These are phyloP conservation scores for Aspergillus heteromorphus DNA, from an alignment of 495 filamentous ascomycete genomes.

Conservation along the genomic window DNA sequence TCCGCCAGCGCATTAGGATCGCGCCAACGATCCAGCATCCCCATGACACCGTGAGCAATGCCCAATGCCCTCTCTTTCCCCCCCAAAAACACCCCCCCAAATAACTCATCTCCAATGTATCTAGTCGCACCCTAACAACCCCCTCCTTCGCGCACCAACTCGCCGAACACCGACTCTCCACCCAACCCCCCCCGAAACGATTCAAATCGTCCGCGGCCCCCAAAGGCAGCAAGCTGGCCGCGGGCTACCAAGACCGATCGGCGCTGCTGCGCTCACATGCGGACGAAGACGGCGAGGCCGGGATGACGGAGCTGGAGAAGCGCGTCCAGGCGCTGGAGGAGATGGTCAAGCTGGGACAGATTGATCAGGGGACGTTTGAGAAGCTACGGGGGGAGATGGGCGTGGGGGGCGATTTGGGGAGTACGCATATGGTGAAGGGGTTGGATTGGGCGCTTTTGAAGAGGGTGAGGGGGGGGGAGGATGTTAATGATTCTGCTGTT, in stretches of 20 bases:
- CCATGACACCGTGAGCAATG: slow-evolving; percentile 72
- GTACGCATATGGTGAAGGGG: slow-evolving; percentile 86
- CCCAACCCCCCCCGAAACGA: slow-evolving; percentile 52
- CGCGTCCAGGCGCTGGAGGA: slow-evolving; percentile 77
- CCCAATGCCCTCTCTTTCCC: not conserved
- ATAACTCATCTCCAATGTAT: slow-evolving; percentile 11
- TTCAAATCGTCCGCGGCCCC: slow-evolving; percentile 76
- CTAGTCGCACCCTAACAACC: slow-evolving; percentile 62
- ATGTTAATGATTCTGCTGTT: slow-evolving; percentile 41
- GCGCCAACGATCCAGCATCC: slow-evolving; percentile 67
- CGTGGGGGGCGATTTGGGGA: slow-evolving; percentile 71
- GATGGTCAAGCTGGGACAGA: slow-evolving; percentile 73
- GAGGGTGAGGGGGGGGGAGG: slow-evolving; percentile 66
- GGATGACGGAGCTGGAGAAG: slow-evolving; percentile 50
- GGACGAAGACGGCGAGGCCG: slow-evolving; percentile 27
- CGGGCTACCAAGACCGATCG: slow-evolving; percentile 85
- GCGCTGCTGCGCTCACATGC: slow-evolving; percentile 40
- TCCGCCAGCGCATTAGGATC: slow-evolving; percentile 30
- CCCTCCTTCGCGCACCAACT: slow-evolving; percentile 82
- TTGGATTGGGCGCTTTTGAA: slow-evolving; percentile 79
- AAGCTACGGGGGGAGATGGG: slow-evolving; percentile 63
- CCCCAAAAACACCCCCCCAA: slow-evolving; percentile 13
- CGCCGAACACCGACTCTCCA: slow-evolving; percentile 62
- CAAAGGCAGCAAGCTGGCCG: slow-evolving; percentile 72
- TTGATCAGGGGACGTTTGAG: slow-evolving; percentile 69